Base-by-base conservation (phyloP, 352 stramenopile species). In the Pythium scleroteichum region DNA sequence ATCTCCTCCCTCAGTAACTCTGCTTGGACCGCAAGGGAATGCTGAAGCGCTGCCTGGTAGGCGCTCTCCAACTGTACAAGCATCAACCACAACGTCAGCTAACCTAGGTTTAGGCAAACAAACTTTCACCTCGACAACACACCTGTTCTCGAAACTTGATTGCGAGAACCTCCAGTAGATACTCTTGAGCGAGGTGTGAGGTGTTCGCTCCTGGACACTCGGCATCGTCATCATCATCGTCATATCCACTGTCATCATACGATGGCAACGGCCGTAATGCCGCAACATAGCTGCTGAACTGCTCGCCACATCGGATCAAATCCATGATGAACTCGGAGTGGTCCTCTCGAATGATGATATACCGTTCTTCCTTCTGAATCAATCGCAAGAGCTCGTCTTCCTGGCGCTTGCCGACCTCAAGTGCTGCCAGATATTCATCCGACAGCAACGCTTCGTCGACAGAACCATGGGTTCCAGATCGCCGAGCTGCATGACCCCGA, bases 71-170 rank as follows among this genome's bases (percentile, higher is more conserved):
- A 48, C 82, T 91, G 44, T 41, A 27, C 22, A 64, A 23, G 32
- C 62, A 52, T 42, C 1, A 64, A 55, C 17, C 51, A 53, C 6
- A 67, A 16, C 45, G 33, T 48, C 52, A 53, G 38, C 22, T n/a
- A 44, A 58, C 12, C 22, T 45, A 45, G 24, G 56, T 7, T 17
- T 14, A 23, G 6, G n/a, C 2, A 35, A 35, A 35, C 5, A 10
- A 35, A 10, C 29, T 10, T 35, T 35, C 5, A 57, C 29, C 50
- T 38, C 50, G 29, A 33, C 19, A 29, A 41, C 53, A 17, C 55
- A 92, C 82, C 80, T 92, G 79, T 53, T 92, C 78, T 52, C 82
- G 69, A 53, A 92, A 92, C 52, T 89, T 90, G 63, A 92, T 88
- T 6, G 78, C 82, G 38, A 92, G 70, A 13, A 92, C 80, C 61